Percentiles rank a stretch among this genome's conserved stretches.
Conservation (phyloP, 495 filamentous ascomycete genomes). For the Hypoxylon subgilvum region DNA sequence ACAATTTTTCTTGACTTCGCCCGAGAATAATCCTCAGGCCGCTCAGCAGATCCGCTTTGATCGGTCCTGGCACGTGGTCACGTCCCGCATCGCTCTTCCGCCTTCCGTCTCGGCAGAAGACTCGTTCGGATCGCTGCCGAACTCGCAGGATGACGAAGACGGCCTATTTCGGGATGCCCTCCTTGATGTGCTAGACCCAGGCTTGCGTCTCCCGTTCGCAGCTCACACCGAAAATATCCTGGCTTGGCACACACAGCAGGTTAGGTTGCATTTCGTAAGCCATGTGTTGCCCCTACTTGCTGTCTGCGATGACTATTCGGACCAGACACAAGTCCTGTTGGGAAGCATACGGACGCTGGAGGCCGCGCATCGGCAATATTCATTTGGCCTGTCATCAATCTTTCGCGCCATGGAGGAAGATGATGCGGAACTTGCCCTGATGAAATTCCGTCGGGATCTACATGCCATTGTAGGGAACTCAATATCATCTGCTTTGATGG, state of each 20-base stretch:
- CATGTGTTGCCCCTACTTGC: slow-evolving; percentile 57
- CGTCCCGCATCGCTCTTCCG: slow-evolving; percentile 65
- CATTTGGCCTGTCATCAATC: slow-evolving; percentile 54
- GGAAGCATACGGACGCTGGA: slow-evolving; percentile 57
- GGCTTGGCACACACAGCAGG: slow-evolving; percentile 59
- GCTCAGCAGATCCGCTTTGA: slow-evolving; percentile 68
- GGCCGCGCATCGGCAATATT: slow-evolving; percentile 56
- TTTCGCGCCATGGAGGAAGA: slow-evolving; percentile 45
- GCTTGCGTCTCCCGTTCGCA: slow-evolving; percentile 48
- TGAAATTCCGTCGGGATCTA: slow-evolving; percentile 64
- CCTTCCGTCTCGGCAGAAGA: slow-evolving; percentile 51
- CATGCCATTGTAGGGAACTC: slow-evolving; percentile 72
- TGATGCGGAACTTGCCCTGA: slow-evolving; percentile 46
- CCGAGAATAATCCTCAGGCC: slow-evolving; percentile 35
- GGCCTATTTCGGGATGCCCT: slow-evolving; percentile 53
- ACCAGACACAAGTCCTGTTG: slow-evolving; percentile 50
- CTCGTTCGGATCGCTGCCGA: slow-evolving; percentile 50
- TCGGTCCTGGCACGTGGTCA: slow-evolving; percentile 72
- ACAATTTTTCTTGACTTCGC: slow-evolving; percentile 23
- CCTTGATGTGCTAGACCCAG: slow-evolving; percentile 48
- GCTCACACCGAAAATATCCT: slow-evolving; percentile 56
- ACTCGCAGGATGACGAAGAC: slow-evolving; percentile 47
- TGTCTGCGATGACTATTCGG: slow-evolving; percentile 46
- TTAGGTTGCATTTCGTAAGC: slow-evolving; percentile 56
- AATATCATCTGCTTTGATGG: slow-evolving; percentile 59